Evolutionary conservation across 73 alveolate genomes (phyloP).

Genomic region (Stentor coeruleus): DNA sequence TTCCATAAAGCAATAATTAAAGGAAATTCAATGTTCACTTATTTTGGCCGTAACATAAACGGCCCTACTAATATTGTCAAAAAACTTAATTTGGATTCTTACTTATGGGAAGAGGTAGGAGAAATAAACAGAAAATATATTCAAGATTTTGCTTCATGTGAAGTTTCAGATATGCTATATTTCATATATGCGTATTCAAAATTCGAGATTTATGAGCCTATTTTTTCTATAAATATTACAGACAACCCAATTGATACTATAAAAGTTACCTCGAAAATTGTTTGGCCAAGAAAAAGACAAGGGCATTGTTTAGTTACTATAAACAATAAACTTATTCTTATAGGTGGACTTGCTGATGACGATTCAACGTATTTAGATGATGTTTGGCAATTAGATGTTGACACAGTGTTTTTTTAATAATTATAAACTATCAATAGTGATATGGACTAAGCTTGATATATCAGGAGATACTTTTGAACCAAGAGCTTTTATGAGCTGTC

Average conservation of each 20-base stretch:
- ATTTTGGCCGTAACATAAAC: neutral
- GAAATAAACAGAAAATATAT: no score
- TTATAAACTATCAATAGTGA: no score
- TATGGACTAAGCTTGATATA: neutral
- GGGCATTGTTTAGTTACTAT: neutral
- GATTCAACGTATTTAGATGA: neutral
- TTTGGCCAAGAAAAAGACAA: neutral
- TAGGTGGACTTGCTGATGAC: slow-evolving; percentile 7
- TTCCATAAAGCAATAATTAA: neutral
- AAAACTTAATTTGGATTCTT: neutral
- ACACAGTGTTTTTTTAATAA: no score
- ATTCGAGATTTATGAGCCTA: no score
- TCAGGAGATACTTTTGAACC: neutral
- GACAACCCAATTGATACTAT: no score
- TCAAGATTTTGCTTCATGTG: neutral
- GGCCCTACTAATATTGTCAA: neutral
- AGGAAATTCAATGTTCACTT: neutral
- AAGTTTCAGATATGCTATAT: no score
- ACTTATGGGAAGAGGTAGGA: neutral
- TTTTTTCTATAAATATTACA: neutral
- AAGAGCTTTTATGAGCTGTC: neutral
- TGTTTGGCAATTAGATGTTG: neutral
- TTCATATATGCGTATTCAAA: no score
- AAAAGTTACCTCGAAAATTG: neutral
- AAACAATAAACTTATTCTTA: neutral